Conservation (phyloP, 805 yeast species). For the Candida corydali region DNA sequence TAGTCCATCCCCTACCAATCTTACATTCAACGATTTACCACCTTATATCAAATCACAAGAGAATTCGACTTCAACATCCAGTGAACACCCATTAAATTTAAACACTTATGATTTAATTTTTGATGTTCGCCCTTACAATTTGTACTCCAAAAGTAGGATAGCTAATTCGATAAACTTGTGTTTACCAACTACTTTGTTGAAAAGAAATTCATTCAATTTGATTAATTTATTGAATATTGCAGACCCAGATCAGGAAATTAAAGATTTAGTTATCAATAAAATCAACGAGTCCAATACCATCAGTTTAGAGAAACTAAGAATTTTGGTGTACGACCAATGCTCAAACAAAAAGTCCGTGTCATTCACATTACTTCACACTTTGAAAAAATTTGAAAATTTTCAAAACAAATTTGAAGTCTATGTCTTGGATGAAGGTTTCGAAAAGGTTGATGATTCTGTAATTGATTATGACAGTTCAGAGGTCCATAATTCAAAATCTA, state of each 20-base stretch:
- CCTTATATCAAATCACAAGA: slow-evolving; percentile 1
- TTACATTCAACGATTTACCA: slow-evolving; percentile 7
- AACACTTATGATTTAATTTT: slow-evolving; percentile 15
- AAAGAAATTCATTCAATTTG: slow-evolving; percentile 32
- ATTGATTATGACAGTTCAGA: neutral
- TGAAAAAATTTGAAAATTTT: slow-evolving; percentile 16
- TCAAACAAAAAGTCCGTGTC: slow-evolving; percentile 13
- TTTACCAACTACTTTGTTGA: slow-evolving; percentile 42
- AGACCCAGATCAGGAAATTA: slow-evolving; percentile 8
- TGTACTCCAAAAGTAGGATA: slow-evolving; percentile 27
- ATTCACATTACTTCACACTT: slow-evolving; percentile 27
- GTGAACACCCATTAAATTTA: slow-evolving; percentile 9
- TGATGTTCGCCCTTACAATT: slow-evolving; percentile 39
- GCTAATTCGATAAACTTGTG: slow-evolving; percentile 34
- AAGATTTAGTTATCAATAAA: slow-evolving; percentile 14
- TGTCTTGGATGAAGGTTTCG: slow-evolving; percentile 27
- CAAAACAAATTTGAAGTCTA: slow-evolving; percentile 16
- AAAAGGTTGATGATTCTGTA: neutral
- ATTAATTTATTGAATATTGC: slow-evolving; percentile 28
- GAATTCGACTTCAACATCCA: neutral
- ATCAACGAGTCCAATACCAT: slow-evolving; percentile 12
- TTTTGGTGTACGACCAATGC: slow-evolving; percentile 32
- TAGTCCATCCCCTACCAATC: slow-evolving; percentile 5
- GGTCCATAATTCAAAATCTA: no score
- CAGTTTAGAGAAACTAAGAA: slow-evolving; percentile 11